Evolutionary conservation across 768 basidiomycete species (phyloP).

Genomic region (Boletus rex-veris): DNA sequence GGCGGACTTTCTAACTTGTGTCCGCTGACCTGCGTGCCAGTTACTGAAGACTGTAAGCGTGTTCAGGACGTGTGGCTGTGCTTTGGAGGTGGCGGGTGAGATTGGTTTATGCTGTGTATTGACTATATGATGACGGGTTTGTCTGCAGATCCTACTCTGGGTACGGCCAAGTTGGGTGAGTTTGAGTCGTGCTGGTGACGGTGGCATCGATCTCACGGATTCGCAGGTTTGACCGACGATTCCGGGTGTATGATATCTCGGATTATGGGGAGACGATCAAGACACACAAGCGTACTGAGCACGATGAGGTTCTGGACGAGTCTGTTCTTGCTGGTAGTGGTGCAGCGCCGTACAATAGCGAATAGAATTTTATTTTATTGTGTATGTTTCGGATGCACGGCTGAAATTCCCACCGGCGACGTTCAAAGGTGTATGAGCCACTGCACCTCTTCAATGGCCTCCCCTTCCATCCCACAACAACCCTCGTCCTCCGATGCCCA

Average conservation of each 20-base stretch:
- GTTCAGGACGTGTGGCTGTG: slow-evolving; percentile 88
- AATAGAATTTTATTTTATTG: not conserved
- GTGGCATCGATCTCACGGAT: not conserved
- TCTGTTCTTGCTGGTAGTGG: slow-evolving; percentile 55
- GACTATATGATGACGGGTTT: not conserved
- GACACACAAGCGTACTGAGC: slow-evolving; percentile 81
- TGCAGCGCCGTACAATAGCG: slow-evolving; percentile 35
- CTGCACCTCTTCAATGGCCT: slow-evolving; percentile 17
- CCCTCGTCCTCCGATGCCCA: slow-evolving; percentile 32
- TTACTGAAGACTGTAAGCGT: slow-evolving; percentile 86
- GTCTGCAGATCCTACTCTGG: slow-evolving; percentile 69
- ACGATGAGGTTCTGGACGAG: slow-evolving; percentile 62
- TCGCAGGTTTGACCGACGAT: slow-evolving; percentile 80
- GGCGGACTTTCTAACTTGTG: not conserved
- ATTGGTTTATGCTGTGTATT: not conserved
- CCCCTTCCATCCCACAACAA: slow-evolving; percentile 14
- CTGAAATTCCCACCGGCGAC: slow-evolving; percentile 15
- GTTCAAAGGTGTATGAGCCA: slow-evolving; percentile 7
- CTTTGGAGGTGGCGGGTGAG: slow-evolving; percentile 82
- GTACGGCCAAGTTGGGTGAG: slow-evolving; percentile 73
- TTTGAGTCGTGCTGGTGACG: not conserved
- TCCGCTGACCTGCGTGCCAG: slow-evolving; percentile 36
- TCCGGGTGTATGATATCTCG: slow-evolving; percentile 83
- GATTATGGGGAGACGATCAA: slow-evolving; percentile 90
- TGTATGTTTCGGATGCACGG: not conserved